Evolutionary conservation across 768 basidiomycete genomes (phyloP).

Genomic region (Phanerochaete sordida): DNA sequence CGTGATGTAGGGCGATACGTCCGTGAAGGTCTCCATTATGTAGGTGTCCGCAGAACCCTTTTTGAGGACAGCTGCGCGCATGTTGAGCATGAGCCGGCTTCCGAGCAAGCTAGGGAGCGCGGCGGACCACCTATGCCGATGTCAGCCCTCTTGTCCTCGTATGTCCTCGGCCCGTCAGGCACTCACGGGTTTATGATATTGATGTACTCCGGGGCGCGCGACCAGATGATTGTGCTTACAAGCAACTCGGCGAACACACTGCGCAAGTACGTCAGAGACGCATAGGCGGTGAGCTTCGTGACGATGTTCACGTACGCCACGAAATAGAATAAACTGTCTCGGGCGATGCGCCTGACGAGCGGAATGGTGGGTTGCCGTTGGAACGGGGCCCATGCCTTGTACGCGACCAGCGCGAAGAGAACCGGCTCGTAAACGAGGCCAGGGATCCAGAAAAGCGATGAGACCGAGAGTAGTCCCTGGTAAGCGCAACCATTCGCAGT

Average conservation of each 20-base stretch:
- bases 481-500: slow-evolving; percentile 22
- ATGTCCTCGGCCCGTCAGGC: too few relatives aligned
- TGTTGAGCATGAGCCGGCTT: slow-evolving; percentile 22
- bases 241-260: slow-evolving; percentile 21
- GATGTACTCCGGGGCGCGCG: slow-evolving; percentile 16
- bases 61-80: slow-evolving; percentile 14
- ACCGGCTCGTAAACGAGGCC: slow-evolving; percentile 24
- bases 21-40: slow-evolving; percentile 10
- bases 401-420: slow-evolving; percentile 20
- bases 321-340: slow-evolving; percentile 21
- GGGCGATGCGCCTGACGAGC: slow-evolving; percentile 4
- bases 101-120: slow-evolving; percentile 24
- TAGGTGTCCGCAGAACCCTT: slow-evolving; percentile 3
- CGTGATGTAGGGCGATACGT: background rate
- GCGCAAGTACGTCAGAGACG: background rate
- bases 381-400: slow-evolving; percentile 13
- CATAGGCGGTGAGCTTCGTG: background rate
- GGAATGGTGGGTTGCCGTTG: background rate
- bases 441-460: slow-evolving; percentile 24
- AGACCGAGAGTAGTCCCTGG: slow-evolving; percentile 15
- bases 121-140: slow-evolving; percentile 22
- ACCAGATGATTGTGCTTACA: slow-evolving; percentile 19
- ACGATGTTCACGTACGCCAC: slow-evolving; percentile 12
- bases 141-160: too few relatives aligned
- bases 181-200: slow-evolving; percentile 23